Conservation (phyloP, 768 basidiomycete species). For the Russula brevipes region DNA sequence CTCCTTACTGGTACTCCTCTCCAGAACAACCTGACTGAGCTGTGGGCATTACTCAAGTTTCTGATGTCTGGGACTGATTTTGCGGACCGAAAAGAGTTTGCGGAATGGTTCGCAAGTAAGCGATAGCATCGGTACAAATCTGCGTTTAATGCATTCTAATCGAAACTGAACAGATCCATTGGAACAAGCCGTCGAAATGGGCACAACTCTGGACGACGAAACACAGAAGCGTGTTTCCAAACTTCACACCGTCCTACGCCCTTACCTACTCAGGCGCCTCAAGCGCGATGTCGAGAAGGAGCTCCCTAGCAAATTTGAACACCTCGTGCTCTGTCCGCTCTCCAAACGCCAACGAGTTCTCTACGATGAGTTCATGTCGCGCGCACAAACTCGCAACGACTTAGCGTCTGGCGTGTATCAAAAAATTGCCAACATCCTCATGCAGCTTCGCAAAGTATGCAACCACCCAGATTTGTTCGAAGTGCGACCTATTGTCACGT, state of each 20-base stretch:
- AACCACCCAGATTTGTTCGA: slow-evolving; percentile 93
- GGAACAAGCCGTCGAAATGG: slow-evolving; percentile 90
- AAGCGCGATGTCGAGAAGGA: slow-evolving; percentile 98
- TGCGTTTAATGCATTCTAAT: slow-evolving; percentile 5
- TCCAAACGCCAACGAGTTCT: slow-evolving; percentile 92
- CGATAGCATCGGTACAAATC: slow-evolving; percentile 12
- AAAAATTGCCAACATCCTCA: slow-evolving; percentile 89
- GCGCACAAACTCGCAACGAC: slow-evolving; percentile 76
- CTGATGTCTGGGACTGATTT: slow-evolving; percentile 86
- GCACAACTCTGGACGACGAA: slow-evolving; percentile 69
- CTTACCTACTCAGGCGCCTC: slow-evolving; percentile 91
- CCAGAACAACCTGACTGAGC: slow-evolving; percentile 92
- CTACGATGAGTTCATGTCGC: slow-evolving; percentile 94
- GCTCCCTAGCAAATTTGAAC: slow-evolving; percentile 89
- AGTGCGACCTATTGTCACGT: slow-evolving; percentile 77
- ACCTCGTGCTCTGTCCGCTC: slow-evolving; percentile 79
- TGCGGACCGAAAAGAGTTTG: slow-evolving; percentile 89
- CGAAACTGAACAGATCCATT: slow-evolving; percentile 61
- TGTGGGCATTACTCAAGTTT: slow-evolving; percentile 95
- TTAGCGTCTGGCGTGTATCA: slow-evolving; percentile 82
- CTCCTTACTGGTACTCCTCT: slow-evolving; percentile 94
- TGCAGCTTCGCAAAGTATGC: slow-evolving; percentile 97
- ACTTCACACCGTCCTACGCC: slow-evolving; percentile 91
- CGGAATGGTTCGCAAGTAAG: slow-evolving; percentile 94
- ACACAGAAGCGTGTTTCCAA: slow-evolving; percentile 79